A percentile compares a stretch with the other conserved stretches of the same genome.
phyloP scores from a whole-genome alignment of 345 rosid genomes.

The Eucalyptus tenuipes region DNA sequence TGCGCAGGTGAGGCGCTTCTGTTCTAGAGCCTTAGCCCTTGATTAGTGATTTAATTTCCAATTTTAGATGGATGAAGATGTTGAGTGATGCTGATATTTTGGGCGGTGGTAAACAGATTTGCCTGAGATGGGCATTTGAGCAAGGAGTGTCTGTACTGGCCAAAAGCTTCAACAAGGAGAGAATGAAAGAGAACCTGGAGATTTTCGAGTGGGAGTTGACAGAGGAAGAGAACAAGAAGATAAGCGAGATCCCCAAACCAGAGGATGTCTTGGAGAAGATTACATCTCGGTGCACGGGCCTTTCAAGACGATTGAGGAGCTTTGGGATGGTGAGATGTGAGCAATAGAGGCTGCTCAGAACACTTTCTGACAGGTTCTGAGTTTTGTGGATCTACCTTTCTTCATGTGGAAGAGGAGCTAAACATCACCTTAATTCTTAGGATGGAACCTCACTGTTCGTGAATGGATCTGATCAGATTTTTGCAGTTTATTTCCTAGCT shows the following conservation, averaged over 20 bases:
- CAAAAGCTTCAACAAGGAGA: slow-evolving; percentile 4
- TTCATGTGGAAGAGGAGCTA: not conserved
- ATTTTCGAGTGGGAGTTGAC: slow-evolving; percentile 1
- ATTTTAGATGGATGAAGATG: not conserved
- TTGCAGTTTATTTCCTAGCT: not conserved
- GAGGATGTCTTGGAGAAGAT: slow-evolving; percentile 2
- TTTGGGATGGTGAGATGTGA: not conserved
- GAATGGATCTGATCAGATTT: not conserved
- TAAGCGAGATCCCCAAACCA: not conserved
- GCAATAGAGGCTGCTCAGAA: not conserved
- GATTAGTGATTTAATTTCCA: not conserved
- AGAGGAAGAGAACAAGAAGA: not conserved
- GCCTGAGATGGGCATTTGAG: slow-evolving; percentile 3
- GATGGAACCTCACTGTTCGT: not conserved
- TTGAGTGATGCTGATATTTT: not conserved
- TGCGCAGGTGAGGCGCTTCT: slow-evolving; percentile 41
- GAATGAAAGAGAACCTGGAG: slow-evolving; percentile 1
- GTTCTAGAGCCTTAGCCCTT: not conserved
- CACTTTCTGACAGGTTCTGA: not conserved
- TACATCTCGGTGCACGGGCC: not conserved
- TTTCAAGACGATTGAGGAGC: not conserved
- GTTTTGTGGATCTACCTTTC: not conserved
- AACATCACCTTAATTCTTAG: not conserved
- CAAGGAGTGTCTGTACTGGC: slow-evolving; percentile 1
- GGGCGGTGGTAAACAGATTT: not conserved